Base-by-base conservation (phyloP, 345 rosid genomes). In the Dipteronia dyeriana region DNA sequence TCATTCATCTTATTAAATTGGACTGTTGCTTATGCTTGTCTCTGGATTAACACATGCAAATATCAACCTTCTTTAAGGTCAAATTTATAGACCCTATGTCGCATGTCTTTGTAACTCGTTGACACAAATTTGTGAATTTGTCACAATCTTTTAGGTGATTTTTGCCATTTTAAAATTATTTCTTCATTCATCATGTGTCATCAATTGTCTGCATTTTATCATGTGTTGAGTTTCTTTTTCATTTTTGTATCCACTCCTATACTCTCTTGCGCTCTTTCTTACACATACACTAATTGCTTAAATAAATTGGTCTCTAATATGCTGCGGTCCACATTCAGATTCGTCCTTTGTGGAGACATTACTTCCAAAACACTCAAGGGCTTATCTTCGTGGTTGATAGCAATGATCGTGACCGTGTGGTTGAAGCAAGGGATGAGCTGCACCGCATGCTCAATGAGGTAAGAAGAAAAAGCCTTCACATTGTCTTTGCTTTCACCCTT, bases 361-460 rank as follows among this genome's bases (percentile, higher is more conserved):
- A 89, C 79, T 89, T 92, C 85, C 93, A 91, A 78, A 92, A 92
- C 82, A 92, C 97, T 16, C 97, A 91, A 73, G 95, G 97, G 62
- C 92, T 92, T 3, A 92, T 92, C 85, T 92, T 92, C 73, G 97
- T 92, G 66, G 97, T 92, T 71, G 95, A 92, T 76, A 92, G 95
- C 81, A 92, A 91, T 39, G 97, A 92, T 68, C 91, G 95, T 39
- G 95, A 92, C 70, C 89, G 88, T 83, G 87, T 86, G 20, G 91
- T 88, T 74, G 91, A 88, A 81, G 91, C 97, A 20, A 80, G 92
- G 78, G 97, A 90, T 83, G 95, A 92, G 82, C 85, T 91, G 72
- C 97, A 92, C 64, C 86, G 92, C 31, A 91, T 92, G 94, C 86
- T 91, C 77, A 92, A 92, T 80, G 95, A 91, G 93, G 97, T 89